These are phyloP conservation scores for Botrytis porri DNA, from an alignment of 2,329 filamentous ascomycete species.

Conservation along the genomic window DNA sequence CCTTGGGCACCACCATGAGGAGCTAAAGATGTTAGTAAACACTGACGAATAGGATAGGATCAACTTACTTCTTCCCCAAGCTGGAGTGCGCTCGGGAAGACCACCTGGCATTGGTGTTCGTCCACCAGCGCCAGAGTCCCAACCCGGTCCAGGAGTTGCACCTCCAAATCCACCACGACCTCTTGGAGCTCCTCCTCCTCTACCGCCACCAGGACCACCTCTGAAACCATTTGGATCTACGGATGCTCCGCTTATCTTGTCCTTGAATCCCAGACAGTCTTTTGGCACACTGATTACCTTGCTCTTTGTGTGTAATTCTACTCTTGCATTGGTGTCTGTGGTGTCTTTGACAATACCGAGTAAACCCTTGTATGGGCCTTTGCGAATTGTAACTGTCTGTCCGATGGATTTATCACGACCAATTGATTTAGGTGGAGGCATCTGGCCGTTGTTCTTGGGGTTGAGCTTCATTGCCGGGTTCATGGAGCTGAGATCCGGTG, in stretches of 20 bases:
- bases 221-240: conserved; percentile 60
- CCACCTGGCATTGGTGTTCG: conserved; percentile 63
- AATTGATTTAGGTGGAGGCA: conserved; percentile 69
- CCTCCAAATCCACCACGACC: conserved; percentile 48
- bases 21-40: conserved; percentile 37
- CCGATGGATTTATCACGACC: conserved; percentile 81
- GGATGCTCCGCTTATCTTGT: conserved; percentile 74
- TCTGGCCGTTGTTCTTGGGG: conserved; percentile 51
- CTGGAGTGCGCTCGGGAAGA: conserved; percentile 68
- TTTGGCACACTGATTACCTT: conserved; percentile 86
- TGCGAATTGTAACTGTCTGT: conserved; percentile 85
- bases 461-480: conserved; percentile 83
- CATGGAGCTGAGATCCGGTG: conserved; percentile 84
- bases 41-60: not conserved
- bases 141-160: conserved; percentile 48
- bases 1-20: conserved; percentile 54
- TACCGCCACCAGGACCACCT: conserved; percentile 40
- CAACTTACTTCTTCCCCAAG: conserved; percentile 69
- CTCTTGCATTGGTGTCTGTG: conserved; percentile 78
- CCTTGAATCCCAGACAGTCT: conserved; percentile 78
- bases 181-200: conserved; percentile 38
- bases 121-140: conserved; percentile 53
- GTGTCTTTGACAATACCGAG: conserved; percentile 95
- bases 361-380: conserved; percentile 86
- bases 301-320: conserved; percentile 91